Conservation (phyloP, 1,139 yeast species). For the Hyphopichia wangnamkhiaoensis region DNA sequence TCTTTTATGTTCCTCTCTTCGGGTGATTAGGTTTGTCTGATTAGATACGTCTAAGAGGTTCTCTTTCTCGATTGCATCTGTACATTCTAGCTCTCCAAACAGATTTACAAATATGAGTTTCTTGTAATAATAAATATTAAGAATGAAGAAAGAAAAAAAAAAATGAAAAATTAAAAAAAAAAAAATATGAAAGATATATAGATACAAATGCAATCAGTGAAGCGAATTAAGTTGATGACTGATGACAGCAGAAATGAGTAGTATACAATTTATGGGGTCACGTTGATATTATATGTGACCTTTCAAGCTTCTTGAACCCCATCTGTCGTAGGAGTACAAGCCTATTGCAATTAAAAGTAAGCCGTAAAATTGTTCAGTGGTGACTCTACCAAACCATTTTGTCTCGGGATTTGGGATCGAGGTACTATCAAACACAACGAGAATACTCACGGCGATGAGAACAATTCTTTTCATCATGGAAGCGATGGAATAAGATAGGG, state of each 20-base stretch:
- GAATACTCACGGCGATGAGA: conserved; percentile 35
- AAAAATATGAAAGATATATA: too few species aligned
- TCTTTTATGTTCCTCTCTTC: conserved; percentile 7
- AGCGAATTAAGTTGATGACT: too few species aligned
- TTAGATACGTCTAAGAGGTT: conserved; percentile 5
- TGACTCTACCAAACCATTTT: conserved; percentile 30
- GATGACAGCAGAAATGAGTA: too few species aligned
- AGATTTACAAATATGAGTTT: conserved; percentile 11
- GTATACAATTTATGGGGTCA: too few species aligned
- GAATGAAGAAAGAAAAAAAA: neutral
- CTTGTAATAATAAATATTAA: neutral
- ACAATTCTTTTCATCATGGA: conserved; percentile 47
- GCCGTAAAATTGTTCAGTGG: conserved; percentile 32
- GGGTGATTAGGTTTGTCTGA: conserved; percentile 9
- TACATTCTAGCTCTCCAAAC: conserved; percentile 53
- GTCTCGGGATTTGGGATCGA: conserved; percentile 6
- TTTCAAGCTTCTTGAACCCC: conserved; percentile 41
- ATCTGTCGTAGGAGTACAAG: conserved; percentile 40
- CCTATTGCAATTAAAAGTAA: conserved; percentile 34
- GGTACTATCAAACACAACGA: conserved; percentile 23
- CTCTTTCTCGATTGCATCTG: conserved; percentile 26
- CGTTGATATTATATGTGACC: conserved; percentile 15
- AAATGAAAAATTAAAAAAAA: too few species aligned
- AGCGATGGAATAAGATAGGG: conserved; percentile 43
- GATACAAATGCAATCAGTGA: neutral